Conservation (phyloP, 495 filamentous ascomycete species). For the Neurospora pannonica region DNA sequence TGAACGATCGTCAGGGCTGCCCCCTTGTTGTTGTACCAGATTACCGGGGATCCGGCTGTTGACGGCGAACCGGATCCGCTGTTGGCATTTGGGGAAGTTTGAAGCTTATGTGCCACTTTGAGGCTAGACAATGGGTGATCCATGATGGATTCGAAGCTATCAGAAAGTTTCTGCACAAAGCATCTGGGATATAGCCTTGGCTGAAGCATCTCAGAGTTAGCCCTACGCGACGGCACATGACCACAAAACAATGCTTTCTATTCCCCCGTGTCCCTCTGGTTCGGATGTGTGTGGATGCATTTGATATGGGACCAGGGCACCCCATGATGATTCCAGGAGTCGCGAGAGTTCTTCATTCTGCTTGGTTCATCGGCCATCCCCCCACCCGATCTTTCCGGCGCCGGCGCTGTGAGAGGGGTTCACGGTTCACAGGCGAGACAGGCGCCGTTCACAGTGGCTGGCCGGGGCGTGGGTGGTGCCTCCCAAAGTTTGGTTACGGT, state of each 20-base stretch:
- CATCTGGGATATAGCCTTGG: neutral
- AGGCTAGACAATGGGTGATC: neutral
- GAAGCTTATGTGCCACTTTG: neutral
- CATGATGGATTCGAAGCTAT: neutral
- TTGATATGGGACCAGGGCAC: neutral
- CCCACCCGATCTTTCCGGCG: neutral
- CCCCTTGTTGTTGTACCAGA: neutral
- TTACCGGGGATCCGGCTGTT: neutral
- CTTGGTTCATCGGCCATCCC: neutral
- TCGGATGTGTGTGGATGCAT: neutral
- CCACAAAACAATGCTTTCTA: neutral
- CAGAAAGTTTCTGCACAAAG: neutral
- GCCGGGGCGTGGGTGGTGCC: neutral
- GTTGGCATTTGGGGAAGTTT: neutral
- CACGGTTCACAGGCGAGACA: neutral
- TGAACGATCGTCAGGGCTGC: neutral
- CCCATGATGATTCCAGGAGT: neutral
- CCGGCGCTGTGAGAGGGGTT: neutral
- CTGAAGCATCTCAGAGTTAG: neutral
- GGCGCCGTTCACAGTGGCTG: neutral
- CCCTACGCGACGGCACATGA: neutral
- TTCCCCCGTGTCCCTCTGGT: neutral
- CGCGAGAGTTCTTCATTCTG: neutral
- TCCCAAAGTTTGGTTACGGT: neutral
- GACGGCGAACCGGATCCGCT: neutral